Evolutionary conservation across 305 asterid species (phyloP), one percentile per base, ranked within the genome.

Genomic region (Solanum aculeatissimum): DNA sequence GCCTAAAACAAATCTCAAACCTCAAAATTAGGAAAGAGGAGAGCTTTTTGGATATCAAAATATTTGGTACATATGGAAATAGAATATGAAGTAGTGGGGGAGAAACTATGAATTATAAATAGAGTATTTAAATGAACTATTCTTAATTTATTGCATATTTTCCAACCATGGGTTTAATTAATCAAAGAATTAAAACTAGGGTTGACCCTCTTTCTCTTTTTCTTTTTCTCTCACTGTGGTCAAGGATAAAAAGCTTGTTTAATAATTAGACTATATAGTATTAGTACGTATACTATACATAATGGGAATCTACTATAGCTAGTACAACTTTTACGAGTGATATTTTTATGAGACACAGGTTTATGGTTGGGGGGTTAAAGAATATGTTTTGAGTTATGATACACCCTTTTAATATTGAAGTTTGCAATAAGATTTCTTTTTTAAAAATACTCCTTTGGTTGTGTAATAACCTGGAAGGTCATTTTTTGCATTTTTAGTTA

Each of bases 111-210:
- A 81, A 58, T 29, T 32, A n/a, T 62, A 81, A 58, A 81, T 38
- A 14, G 6, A 58, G 10, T 58, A 43, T 57, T 81, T 21, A 58
- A 40, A 80, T 55, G 7, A 12, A 55, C 66, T 13, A 45, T 58
- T 81, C 63, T 51, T 68, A 68, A 32, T 58, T 40, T 58, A 58
- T 57, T 81, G 84, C 25, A 58, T 80, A 80, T 81, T 81, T 80
- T 81, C 43, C 74, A 80, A 40, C 57, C 32, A 81, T 55, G 23
- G 55, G 40, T 81, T 81, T 40, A 35, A 55, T 58, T 45, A 81
- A 38, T 55, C 4, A 12, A 81, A 58, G 70, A 80, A n/a, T 55
- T n/a, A 57, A 79, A 54, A 57, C 54, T 80, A 42, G 23, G 54
- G 74, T 55, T 80, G 71, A 55, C 72, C 60, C 57, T 58, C 54